A percentile compares a stretch with the other conserved stretches of the same genome.
Conservation (phyloP, 1,139 yeast species). For the Geotrichum fermentans region DNA sequence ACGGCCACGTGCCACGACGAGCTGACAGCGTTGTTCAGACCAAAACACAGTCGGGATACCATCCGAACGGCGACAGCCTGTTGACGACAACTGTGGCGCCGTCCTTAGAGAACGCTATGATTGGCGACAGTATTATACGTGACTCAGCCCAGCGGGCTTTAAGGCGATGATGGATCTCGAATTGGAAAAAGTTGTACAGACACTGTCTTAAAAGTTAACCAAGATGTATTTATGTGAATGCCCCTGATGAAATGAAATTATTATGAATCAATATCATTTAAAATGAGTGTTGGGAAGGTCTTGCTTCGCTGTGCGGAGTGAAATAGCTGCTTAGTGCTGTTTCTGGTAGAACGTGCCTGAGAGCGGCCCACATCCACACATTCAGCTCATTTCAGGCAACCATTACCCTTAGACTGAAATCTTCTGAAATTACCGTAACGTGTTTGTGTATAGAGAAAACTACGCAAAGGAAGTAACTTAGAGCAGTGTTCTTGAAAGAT, state of each 20-base stretch:
- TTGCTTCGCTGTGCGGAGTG: too few relatives aligned
- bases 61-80: conserved; percentile 6
- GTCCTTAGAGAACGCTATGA: conserved; percentile 8
- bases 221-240: not conserved
- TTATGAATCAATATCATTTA: too few relatives aligned
- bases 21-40: conserved; percentile 15
- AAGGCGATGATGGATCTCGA: not conserved
- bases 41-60: not conserved
- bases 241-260: not conserved
- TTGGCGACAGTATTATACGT: conserved; percentile 13
- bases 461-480: too few relatives aligned
- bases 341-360: too few relatives aligned
- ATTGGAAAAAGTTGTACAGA: not conserved
- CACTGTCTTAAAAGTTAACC: not conserved
- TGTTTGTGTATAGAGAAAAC: too few relatives aligned
- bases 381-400: too few relatives aligned
- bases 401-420: too few relatives aligned
- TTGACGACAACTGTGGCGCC: conserved; percentile 14
- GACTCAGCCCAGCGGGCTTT: conserved; percentile 8
- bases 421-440: too few relatives aligned
- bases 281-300: too few relatives aligned
- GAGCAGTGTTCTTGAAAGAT: too few relatives aligned
- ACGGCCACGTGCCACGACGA: not conserved
- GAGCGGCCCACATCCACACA: too few relatives aligned
- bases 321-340: too few relatives aligned